Conservation (phyloP, 2,329 filamentous ascomycete genomes). For the Aspergillus tubingensis region DNA sequence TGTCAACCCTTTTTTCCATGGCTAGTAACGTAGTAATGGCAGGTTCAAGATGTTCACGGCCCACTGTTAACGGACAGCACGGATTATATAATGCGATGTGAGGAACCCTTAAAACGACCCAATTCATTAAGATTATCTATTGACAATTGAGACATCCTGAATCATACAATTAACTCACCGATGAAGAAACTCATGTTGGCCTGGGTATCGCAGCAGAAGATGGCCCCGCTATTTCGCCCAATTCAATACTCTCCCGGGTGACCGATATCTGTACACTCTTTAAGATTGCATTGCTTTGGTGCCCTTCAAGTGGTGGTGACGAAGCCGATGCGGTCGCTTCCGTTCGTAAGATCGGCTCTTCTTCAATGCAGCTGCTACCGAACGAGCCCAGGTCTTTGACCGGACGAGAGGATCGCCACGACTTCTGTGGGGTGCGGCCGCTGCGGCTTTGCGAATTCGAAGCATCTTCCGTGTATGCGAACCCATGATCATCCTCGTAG, state of each 20-base stretch:
- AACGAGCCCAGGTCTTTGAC: not conserved
- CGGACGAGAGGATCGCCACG: not conserved
- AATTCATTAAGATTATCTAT: too few species aligned
- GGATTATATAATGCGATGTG: too few species aligned
- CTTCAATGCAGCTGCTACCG: not conserved
- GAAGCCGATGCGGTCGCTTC: constrained; percentile 2
- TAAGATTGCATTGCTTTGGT: not conserved
- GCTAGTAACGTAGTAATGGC: too few species aligned
- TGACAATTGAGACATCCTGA: not conserved
- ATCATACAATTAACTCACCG: not conserved
- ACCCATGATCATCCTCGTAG: constrained; percentile 29
- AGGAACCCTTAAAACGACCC: too few species aligned
- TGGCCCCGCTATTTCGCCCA: not conserved
- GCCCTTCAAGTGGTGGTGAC: not conserved
- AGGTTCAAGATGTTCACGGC: too few species aligned
- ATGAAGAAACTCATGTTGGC: not conserved
- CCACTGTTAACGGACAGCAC: too few species aligned
- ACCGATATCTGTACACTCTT: constrained; percentile 23
- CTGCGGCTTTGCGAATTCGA: constrained; percentile 13
- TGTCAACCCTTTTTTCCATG: too few species aligned
- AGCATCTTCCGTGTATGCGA: constrained; percentile 26
- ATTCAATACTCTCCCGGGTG: constrained; percentile 7
- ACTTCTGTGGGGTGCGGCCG: not conserved
- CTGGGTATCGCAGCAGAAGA: not conserved
- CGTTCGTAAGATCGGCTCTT: constrained; percentile 1